Percentiles rank a stretch among this genome's conserved stretches.
phyloP scores from a whole-genome alignment of 2,329 filamentous ascomycete genomes.

The Pyricularia grisea region DNA sequence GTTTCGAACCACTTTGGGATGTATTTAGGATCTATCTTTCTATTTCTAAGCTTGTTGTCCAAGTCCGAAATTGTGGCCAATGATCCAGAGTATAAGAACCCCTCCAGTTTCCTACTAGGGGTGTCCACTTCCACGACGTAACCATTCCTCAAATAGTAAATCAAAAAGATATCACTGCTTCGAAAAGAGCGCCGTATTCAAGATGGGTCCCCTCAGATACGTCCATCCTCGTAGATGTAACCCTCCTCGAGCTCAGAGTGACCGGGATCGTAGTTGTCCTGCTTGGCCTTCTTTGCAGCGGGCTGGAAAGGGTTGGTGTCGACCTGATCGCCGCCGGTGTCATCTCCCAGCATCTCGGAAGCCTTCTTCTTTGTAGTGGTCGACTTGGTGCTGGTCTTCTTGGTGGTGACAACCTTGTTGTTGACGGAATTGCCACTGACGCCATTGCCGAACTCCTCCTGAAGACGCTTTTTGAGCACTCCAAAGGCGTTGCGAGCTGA shows the following conservation, averaged over 20 bases:
- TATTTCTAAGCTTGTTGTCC: no score
- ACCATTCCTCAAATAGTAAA: no score
- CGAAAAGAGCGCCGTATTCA: no score
- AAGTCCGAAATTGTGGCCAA: no score
- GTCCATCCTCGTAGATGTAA: neutral
- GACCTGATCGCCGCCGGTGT: neutral
- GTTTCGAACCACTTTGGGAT: no score
- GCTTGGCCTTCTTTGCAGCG: neutral
- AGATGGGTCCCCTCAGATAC: neutral
- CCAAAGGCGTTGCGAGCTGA: slow-evolving; percentile 43
- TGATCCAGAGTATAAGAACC: no score
- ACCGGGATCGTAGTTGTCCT: neutral
- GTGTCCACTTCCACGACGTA: no score
- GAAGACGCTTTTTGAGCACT: slow-evolving; percentile 42
- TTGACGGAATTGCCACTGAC: neutral
- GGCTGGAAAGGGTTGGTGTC: neutral
- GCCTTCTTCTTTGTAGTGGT: neutral
- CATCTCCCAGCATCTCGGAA: neutral
- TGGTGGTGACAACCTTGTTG: neutral
- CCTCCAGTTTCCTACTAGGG: no score
- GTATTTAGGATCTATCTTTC: no score
- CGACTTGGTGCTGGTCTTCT: neutral
- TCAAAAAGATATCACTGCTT: no score
- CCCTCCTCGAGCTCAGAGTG: neutral
- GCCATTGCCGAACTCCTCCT: slow-evolving; percentile 25